Conservation (phyloP, 305 asterid species). For the Fraxinus latifolia region DNA sequence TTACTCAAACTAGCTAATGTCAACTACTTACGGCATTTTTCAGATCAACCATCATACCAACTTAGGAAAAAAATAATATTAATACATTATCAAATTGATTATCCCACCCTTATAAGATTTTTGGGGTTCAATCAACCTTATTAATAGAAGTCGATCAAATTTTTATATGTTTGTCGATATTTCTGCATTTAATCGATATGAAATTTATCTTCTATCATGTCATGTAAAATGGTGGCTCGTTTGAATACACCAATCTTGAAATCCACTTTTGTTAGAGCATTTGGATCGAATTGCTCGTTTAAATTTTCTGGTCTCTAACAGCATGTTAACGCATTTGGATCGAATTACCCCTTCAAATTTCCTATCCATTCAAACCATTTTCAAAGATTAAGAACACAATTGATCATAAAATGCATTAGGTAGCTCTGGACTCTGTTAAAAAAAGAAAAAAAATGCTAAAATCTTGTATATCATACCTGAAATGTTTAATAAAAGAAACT, state of each 20-base stretch:
- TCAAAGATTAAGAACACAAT: background rate
- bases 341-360: background rate
- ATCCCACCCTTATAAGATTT: background rate
- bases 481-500: background rate
- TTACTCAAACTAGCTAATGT: constrained; percentile 27
- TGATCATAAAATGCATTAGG: background rate
- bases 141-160: background rate
- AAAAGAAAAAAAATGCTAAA: no score
- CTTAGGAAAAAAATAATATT: background rate
- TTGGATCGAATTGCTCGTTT: background rate
- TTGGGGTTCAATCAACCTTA: no score
- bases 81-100: background rate
- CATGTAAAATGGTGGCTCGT: no score
- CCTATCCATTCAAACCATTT: background rate
- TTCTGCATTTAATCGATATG: background rate
- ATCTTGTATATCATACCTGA: background rate
- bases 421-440: no score
- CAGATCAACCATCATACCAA: constrained; percentile 25
- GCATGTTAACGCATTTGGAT: background rate
- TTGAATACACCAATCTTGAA: background rate
- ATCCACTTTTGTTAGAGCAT: background rate
- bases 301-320: no score
- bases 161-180: background rate
- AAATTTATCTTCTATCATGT: no score
- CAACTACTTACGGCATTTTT: constrained; percentile 9